phyloP scores from a whole-genome alignment of 2,329 filamentous ascomycete genomes.

The Emergomyces orientalis region DNA sequence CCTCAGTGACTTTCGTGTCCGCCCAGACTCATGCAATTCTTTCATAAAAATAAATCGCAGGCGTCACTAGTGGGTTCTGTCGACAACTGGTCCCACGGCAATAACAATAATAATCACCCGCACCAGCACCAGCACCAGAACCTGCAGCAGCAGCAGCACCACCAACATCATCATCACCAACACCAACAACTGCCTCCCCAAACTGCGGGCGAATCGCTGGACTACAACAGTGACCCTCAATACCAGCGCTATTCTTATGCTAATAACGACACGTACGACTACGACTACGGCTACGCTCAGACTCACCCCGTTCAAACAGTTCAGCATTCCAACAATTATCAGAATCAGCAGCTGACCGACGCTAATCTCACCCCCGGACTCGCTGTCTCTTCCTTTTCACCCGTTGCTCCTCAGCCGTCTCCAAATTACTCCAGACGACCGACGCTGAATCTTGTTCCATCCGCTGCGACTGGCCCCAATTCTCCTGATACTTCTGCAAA shows the following conservation, averaged over 20 bases:
- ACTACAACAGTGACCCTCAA: not conserved
- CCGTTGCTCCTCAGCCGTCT: not conserved
- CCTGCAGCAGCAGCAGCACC: not conserved
- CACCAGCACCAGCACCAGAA: conserved; percentile 11
- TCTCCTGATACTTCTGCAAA: conserved; percentile 3
- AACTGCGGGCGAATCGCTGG: not conserved
- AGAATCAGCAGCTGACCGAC: not conserved
- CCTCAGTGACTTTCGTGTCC: not conserved
- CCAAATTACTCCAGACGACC: conserved; percentile 8
- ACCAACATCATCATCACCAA: not conserved
- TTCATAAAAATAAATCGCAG: conserved; percentile 19
- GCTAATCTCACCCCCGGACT: conserved; percentile 7
- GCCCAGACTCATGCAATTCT: conserved; percentile 16
- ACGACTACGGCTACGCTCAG: conserved; percentile 13
- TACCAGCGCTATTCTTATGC: conserved; percentile 3
- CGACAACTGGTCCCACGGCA: conserved; percentile 3
- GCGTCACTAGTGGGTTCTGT: conserved; percentile 14
- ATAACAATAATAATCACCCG: not conserved
- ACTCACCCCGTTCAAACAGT: conserved; percentile 12
- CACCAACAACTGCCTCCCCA: not conserved
- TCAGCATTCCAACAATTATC: conserved; percentile 5
- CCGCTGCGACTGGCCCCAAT: not conserved
- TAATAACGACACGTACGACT: conserved; percentile 6
- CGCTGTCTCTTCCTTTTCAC: not conserved
- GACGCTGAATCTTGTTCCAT: conserved; percentile 13